These are phyloP conservation scores for Phylloboletellus chloephorus DNA, from an alignment of 1,284 basidiomycete species.

Conservation along the genomic window DNA sequence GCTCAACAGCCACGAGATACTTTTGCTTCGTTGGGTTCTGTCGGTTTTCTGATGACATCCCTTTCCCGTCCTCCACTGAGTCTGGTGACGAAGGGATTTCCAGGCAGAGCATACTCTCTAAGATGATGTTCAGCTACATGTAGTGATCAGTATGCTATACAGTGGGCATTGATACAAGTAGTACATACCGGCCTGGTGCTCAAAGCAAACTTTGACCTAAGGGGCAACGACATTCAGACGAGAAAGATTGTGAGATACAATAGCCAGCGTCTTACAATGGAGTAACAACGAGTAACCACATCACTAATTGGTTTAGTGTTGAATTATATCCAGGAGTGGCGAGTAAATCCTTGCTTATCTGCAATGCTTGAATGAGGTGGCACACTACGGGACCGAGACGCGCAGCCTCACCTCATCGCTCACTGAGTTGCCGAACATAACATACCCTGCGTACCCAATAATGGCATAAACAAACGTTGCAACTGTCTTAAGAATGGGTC, in stretches of 20 bases:
- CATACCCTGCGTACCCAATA: conserved; percentile 82
- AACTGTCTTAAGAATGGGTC: conserved; percentile 44
- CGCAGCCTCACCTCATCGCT: conserved; percentile 69
- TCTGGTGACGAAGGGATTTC: conserved; percentile 40
- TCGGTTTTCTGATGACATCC: conserved; percentile 13
- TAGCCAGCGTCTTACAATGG: conserved; percentile 51
- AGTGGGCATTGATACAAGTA: background rate
- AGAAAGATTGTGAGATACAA: background rate
- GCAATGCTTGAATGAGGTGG: conserved; percentile 3
- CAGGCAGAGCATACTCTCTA: conserved; percentile 71
- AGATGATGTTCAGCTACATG: conserved; percentile 67
- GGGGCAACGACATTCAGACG: conserved; percentile 8
- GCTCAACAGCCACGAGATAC: conserved; percentile 51
- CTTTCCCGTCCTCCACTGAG: conserved; percentile 35
- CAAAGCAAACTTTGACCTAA: conserved; percentile 82
- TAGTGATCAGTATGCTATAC: conserved; percentile 5
- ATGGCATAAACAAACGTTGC: conserved; percentile 76
- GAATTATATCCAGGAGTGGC: conserved; percentile 72
- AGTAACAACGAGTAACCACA: conserved; percentile 89
- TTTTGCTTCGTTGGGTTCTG: conserved; percentile 34
- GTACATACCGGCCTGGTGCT: conserved; percentile 72
- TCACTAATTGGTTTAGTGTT: conserved; percentile 67
- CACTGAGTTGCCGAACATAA: conserved; percentile 85
- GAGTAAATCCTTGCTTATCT: conserved; percentile 86
- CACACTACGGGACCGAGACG: background rate